Percentiles rank a stretch among this genome's conserved stretches.
phyloP scores from a whole-genome alignment of 1,284 basidiomycete genomes.

The Clitocybe nebularis region DNA sequence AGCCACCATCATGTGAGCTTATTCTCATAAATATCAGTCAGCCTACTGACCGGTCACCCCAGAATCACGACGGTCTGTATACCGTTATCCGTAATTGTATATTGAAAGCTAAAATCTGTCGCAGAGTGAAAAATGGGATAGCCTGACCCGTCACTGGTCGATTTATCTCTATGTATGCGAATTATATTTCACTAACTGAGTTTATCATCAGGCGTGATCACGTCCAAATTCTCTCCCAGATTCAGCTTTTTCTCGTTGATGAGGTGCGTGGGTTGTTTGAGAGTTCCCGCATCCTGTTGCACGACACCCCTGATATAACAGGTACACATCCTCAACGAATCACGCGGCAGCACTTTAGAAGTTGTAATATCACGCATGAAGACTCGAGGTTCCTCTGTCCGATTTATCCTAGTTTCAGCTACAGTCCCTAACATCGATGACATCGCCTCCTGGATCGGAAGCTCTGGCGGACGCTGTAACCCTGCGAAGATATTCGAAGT shows the following conservation, averaged over 20 bases:
- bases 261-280: conserved; percentile 53
- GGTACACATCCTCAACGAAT: conserved; percentile 92
- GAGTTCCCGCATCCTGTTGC: not conserved
- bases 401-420: conserved; percentile 89
- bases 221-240: conserved; percentile 58
- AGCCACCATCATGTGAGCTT: conserved; percentile 69
- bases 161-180: conserved; percentile 9
- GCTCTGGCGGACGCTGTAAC: conserved; percentile 26
- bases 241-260: conserved; percentile 84
- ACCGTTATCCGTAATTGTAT: too few species aligned
- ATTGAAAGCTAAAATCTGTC: too few species aligned
- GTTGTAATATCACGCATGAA: conserved; percentile 94
- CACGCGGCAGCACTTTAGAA: conserved; percentile 87
- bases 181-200: conserved; percentile 8
- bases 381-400: conserved; percentile 59
- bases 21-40: too few species aligned
- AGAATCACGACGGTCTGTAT: too few species aligned
- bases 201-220: conserved; percentile 56
- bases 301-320: conserved; percentile 24
- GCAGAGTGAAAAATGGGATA: conserved; percentile 94
- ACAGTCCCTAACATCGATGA: conserved; percentile 94
- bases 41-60: too few species aligned
- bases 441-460: conserved; percentile 87
- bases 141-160: conserved; percentile 80
- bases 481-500: conserved; percentile 77